Base-by-base conservation (phyloP, 2,329 filamentous ascomycete genomes). In the Epichloe scottii region DNA sequence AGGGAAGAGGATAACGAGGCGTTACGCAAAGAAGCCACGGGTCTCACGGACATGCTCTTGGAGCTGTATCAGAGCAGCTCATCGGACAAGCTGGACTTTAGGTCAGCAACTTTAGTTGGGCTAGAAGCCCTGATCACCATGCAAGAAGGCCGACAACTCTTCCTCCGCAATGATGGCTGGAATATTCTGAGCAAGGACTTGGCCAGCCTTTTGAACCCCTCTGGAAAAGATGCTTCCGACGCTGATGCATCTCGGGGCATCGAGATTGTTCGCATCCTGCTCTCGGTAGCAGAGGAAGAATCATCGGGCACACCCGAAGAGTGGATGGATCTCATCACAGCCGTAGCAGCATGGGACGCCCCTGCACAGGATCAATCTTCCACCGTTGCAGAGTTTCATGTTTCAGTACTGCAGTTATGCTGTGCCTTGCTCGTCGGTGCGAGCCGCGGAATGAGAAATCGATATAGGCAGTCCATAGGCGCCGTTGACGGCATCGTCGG, bases 1-100 rank as follows among this genome's bases (percentile, higher is more conserved):
- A 71, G 79, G 7, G 83, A 87, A 55, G 82, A 87, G 51, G 82
- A 85, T 40, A 80, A 79, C 40, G 75, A 80, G 14, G 64, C 68
- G 7, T 60, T 85, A 39, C 68, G 80, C 11, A 73, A 69, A 46
- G 77, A 83, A 58, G 75, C 74, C 11, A 71, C 74, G 0, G 81
- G 79, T 0, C 63, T 86, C 47, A 74, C 73, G 53, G 83, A 86
- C 56, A 76, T 86, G 70, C 70, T 85, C 34, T 60, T 84, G 49
- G 79, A 82, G 12, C 66, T 86, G 0, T 86, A 85, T 61, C 68
- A 68, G 43, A 61, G 59, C 2, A 66, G 68, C 50, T 51, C 57
- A 4, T 51, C 39, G 10, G 23, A 54, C 3, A 62, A 58, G 38
- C 64, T 78, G 1, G 79, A 84, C 55, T 78, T 82, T 52, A 71